A percentile compares a stretch with the other conserved stretches of the same genome.
Conservation (phyloP, 257 asterid species). For the Capsicum baccatum region DNA sequence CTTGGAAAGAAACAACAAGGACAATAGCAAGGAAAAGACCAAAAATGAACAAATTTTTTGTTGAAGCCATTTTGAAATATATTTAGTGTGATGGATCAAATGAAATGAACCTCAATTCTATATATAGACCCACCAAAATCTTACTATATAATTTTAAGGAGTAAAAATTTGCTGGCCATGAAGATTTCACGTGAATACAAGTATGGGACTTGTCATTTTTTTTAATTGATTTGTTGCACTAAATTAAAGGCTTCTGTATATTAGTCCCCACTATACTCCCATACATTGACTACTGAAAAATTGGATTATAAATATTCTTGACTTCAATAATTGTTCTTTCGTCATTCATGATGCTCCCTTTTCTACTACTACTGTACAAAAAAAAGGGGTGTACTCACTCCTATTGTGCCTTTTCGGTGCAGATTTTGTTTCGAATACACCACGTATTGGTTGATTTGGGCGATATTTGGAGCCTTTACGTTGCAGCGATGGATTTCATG, state of each 20-base stretch:
- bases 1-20: conserved; percentile 7
- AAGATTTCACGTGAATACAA: conserved; percentile 15
- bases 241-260: not conserved
- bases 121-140: not conserved
- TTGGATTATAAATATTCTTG: not conserved
- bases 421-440: no score
- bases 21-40: conserved; percentile 25
- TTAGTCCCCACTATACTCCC: not conserved
- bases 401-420: no score
- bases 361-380: not conserved
- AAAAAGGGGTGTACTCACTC: no score
- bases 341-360: conserved; percentile 20
- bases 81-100: not conserved
- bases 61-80: not conserved
- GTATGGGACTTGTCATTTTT: not conserved
- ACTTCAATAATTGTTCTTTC: not conserved
- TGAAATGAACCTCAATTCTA: not conserved
- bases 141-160: not conserved
- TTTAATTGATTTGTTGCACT: not conserved
- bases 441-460: no score
- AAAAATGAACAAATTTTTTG: not conserved
- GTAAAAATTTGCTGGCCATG: not conserved
- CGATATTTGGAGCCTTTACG: no score
- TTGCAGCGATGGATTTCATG: no score
- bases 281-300: not conserved